Base-by-base conservation (phyloP, 139 green algal genomes). In the Marvania coccoides region DNA sequence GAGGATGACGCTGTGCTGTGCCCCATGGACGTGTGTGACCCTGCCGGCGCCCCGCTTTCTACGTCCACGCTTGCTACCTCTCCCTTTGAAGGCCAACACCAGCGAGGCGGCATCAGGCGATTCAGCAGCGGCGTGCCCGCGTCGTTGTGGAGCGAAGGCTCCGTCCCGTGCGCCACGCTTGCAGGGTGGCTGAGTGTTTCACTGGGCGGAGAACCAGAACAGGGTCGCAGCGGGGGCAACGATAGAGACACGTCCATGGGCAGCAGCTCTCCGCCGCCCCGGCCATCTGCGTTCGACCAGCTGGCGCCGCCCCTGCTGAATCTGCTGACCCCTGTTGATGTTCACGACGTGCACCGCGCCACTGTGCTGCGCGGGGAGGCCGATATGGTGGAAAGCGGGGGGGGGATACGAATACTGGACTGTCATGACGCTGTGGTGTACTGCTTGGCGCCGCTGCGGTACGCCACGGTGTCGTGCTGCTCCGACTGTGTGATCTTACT, bases 381-480 rank as follows among this genome's bases (percentile, higher is more conserved):
- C n/a, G 82, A 88, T 55, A 29, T 60, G 42, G 57, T 36, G 0
- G n/a, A 7, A n/a, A n/a, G 28, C 28, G 14, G 23, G n/a, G 3
- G 69, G 65, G 2, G 47, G 53, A 28, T 83, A 10, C 76, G 71
- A n/a, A 78, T 95, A 15, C 69, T 82, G 6, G 85, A 94, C 79
- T 95, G 90, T 82, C 83, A 91, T 58, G 90, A 96, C 61, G 78
- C 77, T 2, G 69, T 88, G 29, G 78, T 95, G n/a, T 96, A 96
- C 70, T 62, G 79, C 7, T 82, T 96, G 37, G 83, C 87, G 19
- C 87, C 87, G 4, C 69, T 96, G 61, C 74, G 88, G 64, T 79
- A 77, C 28, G 83, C 77, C 9, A 75, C 77, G 31, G 65, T 96
- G n/a, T 77, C 69, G 29, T 80, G 79, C 61, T 96, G 90, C 73